A percentile compares a stretch with the other conserved stretches of the same genome.
phyloP scores from a whole-genome alignment of 1,284 basidiomycete species.

The Ceratobasidium sp. region DNA sequence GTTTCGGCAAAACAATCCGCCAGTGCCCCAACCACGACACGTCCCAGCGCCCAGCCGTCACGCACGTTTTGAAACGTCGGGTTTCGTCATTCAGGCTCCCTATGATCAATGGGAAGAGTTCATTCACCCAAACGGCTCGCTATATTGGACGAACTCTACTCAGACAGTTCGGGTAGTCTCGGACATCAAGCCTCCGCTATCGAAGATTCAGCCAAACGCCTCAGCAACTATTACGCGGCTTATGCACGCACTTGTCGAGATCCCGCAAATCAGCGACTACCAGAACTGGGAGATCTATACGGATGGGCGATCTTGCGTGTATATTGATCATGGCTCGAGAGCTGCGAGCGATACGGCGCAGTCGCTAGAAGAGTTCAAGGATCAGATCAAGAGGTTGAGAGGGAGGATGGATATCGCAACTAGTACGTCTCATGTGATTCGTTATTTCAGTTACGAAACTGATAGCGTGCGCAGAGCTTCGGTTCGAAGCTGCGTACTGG shows the following conservation, averaged over 20 bases:
- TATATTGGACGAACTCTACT: constrained; percentile 1
- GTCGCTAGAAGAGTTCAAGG: neutral
- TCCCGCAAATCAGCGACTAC: neutral
- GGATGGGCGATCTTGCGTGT: neutral
- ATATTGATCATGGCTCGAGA: constrained; percentile 15
- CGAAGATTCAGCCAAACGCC: neutral
- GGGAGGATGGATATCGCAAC: neutral
- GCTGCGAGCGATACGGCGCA: constrained; percentile 1
- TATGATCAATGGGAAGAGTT: neutral
- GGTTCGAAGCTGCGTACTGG: constrained; percentile 9
- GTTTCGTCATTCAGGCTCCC: neutral
- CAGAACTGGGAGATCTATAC: constrained; percentile 27
- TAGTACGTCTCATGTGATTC: neutral
- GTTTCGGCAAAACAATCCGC: too few relatives aligned
- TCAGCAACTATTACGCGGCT: neutral
- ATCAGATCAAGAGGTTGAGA: neutral
- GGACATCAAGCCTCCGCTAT: constrained; percentile 4
- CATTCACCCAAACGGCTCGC: constrained; percentile 17
- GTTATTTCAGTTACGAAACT: too few relatives aligned
- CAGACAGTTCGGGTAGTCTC: neutral
- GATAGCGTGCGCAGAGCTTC: neutral
- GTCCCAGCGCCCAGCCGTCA: neutral
- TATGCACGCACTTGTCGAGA: neutral
- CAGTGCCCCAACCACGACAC: too few relatives aligned
- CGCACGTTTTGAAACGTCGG: neutral